Evolutionary conservation across 1,139 yeast species (phyloP), one percentile per base, ranked within the genome.

Genomic region (Yamadazyma blattariae): DNA sequence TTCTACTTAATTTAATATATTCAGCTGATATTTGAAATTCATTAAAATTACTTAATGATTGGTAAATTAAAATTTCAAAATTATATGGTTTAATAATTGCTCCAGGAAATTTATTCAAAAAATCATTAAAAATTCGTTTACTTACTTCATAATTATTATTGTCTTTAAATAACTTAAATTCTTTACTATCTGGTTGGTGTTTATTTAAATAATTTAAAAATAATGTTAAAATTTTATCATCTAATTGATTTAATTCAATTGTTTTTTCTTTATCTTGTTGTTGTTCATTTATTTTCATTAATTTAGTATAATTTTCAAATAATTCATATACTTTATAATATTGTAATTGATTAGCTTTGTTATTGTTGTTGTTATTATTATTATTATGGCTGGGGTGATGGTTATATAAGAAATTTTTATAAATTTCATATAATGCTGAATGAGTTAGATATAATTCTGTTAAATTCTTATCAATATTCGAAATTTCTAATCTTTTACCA

Each of bases 21-120:
- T 48, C 38, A 5, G 62, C 51, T 6, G 74, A 74, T 51, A 64
- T 65, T 12, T 46, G 37, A 33, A 57, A 52, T 38, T 70, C 74
- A 15, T 59, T 50, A 37, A 64, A 69, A 17, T 17, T 17, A 7
- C 51, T 42, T 11, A 50, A 30, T 14, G 64, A 50, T 9, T 61
- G 44, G 30, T 54, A 50, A 7, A 68, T 52, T 40, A 70, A 43
- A 14, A 67, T 39, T 30, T 64, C 72, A 3, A 61, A 48, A 19
- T 59, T 44, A 23, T 56, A 56, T 0, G 57, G 51, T 9, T 55
- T 35, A 3, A 54, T 41, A 13, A 35, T 33, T 2, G 46, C 36
- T 2, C 45, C 36, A 1, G 44, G 34, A 6, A 51, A 37, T 7
- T 43, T 39, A 6, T 44, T 35, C 31, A 51, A 50, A 39, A 58